Conservation (phyloP, 306 rosid species). For the Acacia crassicarpa region DNA sequence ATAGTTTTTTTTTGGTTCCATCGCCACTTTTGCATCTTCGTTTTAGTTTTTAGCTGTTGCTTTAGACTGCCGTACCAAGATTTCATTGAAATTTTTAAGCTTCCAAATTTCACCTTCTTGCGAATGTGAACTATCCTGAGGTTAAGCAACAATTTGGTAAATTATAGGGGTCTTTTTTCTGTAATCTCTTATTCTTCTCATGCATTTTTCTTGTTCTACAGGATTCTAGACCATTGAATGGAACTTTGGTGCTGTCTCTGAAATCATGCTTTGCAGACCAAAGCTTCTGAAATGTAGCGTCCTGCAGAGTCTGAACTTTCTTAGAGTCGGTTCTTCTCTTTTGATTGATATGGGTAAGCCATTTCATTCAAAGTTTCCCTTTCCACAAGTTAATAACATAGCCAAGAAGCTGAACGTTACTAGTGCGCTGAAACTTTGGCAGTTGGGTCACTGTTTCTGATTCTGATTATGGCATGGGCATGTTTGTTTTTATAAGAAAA, state of each 20-base stretch:
- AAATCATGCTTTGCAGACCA: constrained; percentile 23
- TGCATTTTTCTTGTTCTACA: background rate
- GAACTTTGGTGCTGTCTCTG: background rate
- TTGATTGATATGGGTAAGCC: constrained; percentile 22
- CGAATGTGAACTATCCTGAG: background rate
- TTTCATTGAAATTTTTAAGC: background rate
- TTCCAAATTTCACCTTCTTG: background rate
- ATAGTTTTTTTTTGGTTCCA: background rate
- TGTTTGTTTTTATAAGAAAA: background rate
- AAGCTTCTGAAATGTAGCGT: constrained; percentile 32
- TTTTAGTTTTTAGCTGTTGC: background rate
- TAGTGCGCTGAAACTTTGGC: background rate
- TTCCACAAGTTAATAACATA: background rate
- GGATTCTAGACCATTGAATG: background rate
- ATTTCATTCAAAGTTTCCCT: background rate
- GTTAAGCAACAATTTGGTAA: background rate
- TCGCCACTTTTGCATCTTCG: background rate
- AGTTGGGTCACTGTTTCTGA: background rate
- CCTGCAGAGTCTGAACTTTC: constrained; percentile 19
- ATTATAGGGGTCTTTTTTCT: background rate
- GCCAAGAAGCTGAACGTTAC: background rate
- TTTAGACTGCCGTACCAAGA: background rate
- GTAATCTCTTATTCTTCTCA: background rate
- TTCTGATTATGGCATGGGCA: background rate
- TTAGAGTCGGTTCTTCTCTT: constrained; percentile 16